Evolutionary conservation across 352 stramenopile species (phyloP).

Genomic region (Phytophthora ramorum): DNA sequence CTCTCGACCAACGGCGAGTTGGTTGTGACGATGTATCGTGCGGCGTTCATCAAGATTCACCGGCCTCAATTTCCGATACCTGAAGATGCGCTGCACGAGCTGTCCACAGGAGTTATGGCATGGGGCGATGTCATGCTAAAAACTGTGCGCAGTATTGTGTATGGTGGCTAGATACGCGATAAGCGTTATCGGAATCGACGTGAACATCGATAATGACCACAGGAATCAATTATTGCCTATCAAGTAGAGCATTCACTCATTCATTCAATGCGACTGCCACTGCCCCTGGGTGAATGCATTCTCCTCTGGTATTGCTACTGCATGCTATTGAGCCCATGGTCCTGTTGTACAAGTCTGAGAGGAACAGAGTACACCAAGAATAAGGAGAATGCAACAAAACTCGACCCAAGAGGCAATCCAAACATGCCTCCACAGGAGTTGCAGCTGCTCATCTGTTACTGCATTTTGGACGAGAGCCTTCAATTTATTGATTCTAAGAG

Average conservation of each 20-base stretch:
- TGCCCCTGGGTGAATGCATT: not conserved
- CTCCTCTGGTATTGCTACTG: not conserved
- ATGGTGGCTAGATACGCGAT: not conserved
- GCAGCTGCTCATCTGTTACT: constrained; percentile 48
- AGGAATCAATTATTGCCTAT: no score
- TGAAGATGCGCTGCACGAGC: constrained; percentile 14
- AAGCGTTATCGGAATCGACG: no score
- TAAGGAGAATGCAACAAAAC: not conserved
- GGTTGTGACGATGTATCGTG: constrained; percentile 33
- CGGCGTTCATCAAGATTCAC: constrained; percentile 40
- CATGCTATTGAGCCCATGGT: constrained; percentile 34
- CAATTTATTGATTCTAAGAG: constrained; percentile 44
- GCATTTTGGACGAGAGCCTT: constrained; percentile 43
- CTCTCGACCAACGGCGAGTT: constrained; percentile 6
- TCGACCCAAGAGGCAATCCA: not conserved
- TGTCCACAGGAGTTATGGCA: constrained; percentile 23
- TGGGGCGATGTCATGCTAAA: constrained; percentile 27
- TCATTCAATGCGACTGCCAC: no score
- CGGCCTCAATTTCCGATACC: constrained; percentile 17
- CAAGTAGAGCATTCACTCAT: no score
- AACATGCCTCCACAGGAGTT: constrained; percentile 54
- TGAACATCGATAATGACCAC: no score
- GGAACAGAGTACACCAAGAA: not conserved
- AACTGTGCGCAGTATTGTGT: constrained; percentile 21
- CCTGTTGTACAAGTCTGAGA: constrained; percentile 33